Percentiles rank a stretch among this genome's conserved stretches.
phyloP scores from a whole-genome alignment of 305 asterid species.

The Nicotiana rustica region DNA sequence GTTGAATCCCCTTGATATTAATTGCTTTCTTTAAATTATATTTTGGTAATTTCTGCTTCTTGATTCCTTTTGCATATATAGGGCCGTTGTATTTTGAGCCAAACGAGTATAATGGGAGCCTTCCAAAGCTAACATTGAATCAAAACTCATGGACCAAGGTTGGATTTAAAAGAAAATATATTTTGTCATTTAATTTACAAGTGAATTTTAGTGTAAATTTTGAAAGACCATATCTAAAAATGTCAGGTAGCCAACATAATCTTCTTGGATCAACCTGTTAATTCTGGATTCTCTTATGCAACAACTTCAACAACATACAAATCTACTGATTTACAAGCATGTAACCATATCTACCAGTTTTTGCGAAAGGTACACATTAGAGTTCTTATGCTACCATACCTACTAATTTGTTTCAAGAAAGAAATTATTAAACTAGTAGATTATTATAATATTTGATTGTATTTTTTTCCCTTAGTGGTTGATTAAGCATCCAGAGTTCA shows the following conservation, averaged over 20 bases:
- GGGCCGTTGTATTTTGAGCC: conserved; percentile 38
- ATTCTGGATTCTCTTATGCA: conserved; percentile 26
- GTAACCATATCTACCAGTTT: conserved; percentile 38
- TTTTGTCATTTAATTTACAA: not conserved
- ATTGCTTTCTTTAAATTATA: too few species aligned
- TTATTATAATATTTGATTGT: not conserved
- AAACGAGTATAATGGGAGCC: conserved; percentile 29
- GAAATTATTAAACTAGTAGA: too few species aligned
- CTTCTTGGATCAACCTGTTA: conserved; percentile 40
- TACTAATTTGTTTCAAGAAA: too few species aligned
- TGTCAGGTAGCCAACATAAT: conserved; percentile 40
- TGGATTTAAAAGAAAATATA: not conserved
- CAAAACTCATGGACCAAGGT: conserved; percentile 46
- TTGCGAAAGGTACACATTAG: conserved; percentile 36
- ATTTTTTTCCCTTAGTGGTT: not conserved
- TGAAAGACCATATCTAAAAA: not conserved
- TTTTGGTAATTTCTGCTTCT: not conserved
- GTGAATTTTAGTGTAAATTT: too few species aligned
- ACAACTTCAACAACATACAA: conserved; percentile 25
- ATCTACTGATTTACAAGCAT: conserved; percentile 30
- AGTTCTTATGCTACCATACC: too few species aligned
- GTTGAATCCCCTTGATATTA: too few species aligned
- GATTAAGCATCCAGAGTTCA: conserved; percentile 13
- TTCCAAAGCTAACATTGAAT: conserved; percentile 38
- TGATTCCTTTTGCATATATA: not conserved